These are phyloP conservation scores for Logfia minima DNA, from an alignment of 129 eudicot genomes.

Conservation along the genomic window DNA sequence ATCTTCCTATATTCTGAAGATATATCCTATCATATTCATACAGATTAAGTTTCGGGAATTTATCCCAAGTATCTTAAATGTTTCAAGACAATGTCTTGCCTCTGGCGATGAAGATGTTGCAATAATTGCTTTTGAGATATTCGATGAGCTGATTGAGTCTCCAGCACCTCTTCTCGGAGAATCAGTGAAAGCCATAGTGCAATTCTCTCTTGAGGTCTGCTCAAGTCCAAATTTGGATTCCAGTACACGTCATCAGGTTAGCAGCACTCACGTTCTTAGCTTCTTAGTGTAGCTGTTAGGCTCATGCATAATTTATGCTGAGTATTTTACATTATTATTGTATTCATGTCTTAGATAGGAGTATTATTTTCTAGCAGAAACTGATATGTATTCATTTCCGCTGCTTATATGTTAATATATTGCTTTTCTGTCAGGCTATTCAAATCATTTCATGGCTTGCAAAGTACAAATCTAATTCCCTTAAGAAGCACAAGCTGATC, in stretches of 20 bases:
- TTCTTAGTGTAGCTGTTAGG: background rate
- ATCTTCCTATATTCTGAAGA: constrained; percentile 13
- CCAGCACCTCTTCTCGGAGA: constrained; percentile 97
- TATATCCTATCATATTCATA: constrained; percentile 10
- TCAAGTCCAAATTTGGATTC: constrained; percentile 74
- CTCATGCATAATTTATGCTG: background rate
- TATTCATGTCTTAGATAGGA: background rate
- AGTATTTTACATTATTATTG: background rate
- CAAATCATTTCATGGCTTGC: constrained; percentile 99
- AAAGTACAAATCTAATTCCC: constrained; percentile 75
- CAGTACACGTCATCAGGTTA: constrained; percentile 97
- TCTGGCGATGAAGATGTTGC: constrained; percentile 96
- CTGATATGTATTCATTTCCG: background rate
- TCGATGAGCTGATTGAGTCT: constrained; percentile 93
- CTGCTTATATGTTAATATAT: background rate
- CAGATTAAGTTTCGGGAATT: constrained; percentile 91
- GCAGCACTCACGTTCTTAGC: background rate
- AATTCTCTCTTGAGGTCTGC: constrained; percentile 96
- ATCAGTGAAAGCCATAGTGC: constrained; percentile 86
- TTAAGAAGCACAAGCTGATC: constrained; percentile 85
- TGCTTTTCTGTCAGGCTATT: constrained; percentile 61
- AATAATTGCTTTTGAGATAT: constrained; percentile 91
- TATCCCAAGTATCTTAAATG: constrained; percentile 88
- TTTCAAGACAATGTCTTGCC: constrained; percentile 88
- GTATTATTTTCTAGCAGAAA: background rate